phyloP scores from a whole-genome alignment of 2,329 filamentous ascomycete genomes.

The Herpotrichia juniperi region DNA sequence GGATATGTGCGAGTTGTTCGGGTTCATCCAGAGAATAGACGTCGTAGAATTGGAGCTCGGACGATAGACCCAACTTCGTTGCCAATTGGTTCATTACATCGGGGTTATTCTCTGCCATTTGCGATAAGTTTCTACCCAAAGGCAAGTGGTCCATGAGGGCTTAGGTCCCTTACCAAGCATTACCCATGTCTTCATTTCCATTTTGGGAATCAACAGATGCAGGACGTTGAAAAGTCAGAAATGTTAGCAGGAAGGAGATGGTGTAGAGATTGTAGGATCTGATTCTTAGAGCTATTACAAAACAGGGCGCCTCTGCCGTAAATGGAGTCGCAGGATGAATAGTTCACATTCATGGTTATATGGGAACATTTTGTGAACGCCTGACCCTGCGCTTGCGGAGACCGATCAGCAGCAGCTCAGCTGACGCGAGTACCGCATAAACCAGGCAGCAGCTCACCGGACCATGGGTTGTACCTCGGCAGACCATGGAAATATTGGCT shows the following conservation, averaged over 20 bases:
- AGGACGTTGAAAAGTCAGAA: constrained; percentile 9
- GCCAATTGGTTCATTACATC: constrained; percentile 56
- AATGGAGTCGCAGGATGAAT: no score
- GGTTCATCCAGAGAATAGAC: constrained; percentile 55
- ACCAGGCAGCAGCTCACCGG: no score
- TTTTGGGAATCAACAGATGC: constrained; percentile 17
- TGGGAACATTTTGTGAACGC: no score
- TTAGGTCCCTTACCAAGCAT: constrained; percentile 24
- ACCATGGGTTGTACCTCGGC: no score
- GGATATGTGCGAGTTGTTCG: constrained; percentile 52
- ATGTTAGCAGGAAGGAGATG: constrained; percentile 10
- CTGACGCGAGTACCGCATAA: no score
- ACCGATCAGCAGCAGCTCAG: no score
- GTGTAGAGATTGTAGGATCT: no score
- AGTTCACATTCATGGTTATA: no score
- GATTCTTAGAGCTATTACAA: no score
- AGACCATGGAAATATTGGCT: no score
- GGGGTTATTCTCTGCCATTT: constrained; percentile 57
- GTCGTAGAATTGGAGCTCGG: constrained; percentile 56
- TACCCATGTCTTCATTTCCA: constrained; percentile 22
- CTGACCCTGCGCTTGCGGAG: no score
- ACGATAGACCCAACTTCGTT: constrained; percentile 52
- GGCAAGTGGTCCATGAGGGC: constrained; percentile 11
- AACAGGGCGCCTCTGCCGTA: no score
- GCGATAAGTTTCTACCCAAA: constrained; percentile 15